Conservation (phyloP, 495 filamentous ascomycete genomes). For the Choiromyces venosus region DNA sequence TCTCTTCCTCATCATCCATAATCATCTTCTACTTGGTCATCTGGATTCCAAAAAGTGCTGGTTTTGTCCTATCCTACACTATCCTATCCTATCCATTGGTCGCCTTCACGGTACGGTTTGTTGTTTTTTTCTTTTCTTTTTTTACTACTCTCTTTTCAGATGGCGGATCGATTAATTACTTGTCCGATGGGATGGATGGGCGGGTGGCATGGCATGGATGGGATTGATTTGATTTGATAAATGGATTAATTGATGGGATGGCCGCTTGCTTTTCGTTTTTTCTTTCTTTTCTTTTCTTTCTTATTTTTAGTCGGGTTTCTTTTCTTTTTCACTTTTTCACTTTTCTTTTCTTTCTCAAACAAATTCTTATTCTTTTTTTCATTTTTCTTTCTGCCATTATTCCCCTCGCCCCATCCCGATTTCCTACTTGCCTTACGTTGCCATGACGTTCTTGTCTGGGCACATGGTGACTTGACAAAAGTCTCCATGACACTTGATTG, state of each 20-base stretch:
- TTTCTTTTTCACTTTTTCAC: constrained; percentile 19
- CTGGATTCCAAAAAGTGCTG: constrained; percentile 1
- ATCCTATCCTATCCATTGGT: constrained; percentile 7
- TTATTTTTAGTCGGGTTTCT: constrained; percentile 11
- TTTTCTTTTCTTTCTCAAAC: background rate
- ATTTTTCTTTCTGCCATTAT: constrained; percentile 10
- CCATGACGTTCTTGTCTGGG: constrained; percentile 24
- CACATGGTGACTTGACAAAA: background rate
- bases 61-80: constrained; percentile 4
- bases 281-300: constrained; percentile 20
- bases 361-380: constrained; percentile 19
- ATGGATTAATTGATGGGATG: background rate
- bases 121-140: background rate
- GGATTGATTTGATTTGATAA: background rate
- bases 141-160: too few relatives aligned
- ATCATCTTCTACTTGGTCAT: background rate
- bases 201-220: background rate
- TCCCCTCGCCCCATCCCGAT: constrained; percentile 16
- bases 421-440: constrained; percentile 16
- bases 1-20: too few relatives aligned
- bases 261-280: background rate
- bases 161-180: background rate
- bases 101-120: background rate
- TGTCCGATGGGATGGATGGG: constrained; percentile 4
- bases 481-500: background rate